Percentiles rank a stretch among this genome's conserved stretches.
These are phyloP conservation scores for Apostasia shenzhenica DNA, from an alignment of 106 monocot species.

Conservation along the genomic window DNA sequence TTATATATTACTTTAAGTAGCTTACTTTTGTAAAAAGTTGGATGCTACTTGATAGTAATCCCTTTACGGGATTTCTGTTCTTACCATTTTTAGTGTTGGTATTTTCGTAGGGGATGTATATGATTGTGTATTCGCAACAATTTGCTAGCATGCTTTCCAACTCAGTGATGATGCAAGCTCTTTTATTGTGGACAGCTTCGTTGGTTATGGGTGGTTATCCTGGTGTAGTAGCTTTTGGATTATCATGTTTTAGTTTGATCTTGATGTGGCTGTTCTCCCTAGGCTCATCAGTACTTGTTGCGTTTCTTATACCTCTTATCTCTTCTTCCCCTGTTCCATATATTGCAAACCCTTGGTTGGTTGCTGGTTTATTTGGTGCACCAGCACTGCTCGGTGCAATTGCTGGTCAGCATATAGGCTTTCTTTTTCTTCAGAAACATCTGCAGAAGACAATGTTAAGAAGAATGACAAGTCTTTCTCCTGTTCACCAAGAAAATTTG, in stretches of 20 bases:
- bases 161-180: constrained; percentile 76
- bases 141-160: constrained; percentile 76
- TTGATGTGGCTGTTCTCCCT: constrained; percentile 81
- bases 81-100: not conserved
- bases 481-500: constrained; percentile 22
- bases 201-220: constrained; percentile 70
- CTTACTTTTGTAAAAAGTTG: no score
- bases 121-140: constrained; percentile 68
- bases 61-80: not conserved
- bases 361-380: constrained; percentile 80
- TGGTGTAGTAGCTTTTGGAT: constrained; percentile 46
- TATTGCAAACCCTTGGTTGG: constrained; percentile 74
- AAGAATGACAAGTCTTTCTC: constrained; percentile 15
- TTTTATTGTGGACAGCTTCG: constrained; percentile 76
- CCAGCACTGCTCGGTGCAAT: constrained; percentile 86
- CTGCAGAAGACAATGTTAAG: constrained; percentile 20
- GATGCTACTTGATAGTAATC: not conserved
- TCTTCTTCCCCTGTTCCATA: constrained; percentile 64
- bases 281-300: constrained; percentile 50
- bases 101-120: constrained; percentile 81
- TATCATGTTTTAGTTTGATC: constrained; percentile 61
- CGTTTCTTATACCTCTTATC: constrained; percentile 53
- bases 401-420: constrained; percentile 85
- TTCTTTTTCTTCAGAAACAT: constrained; percentile 54
- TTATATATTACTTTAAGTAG: no score